These are phyloP conservation scores for Camellia lanceoleosa DNA, from an alignment of 148 eudicot genomes.

Conservation along the genomic window DNA sequence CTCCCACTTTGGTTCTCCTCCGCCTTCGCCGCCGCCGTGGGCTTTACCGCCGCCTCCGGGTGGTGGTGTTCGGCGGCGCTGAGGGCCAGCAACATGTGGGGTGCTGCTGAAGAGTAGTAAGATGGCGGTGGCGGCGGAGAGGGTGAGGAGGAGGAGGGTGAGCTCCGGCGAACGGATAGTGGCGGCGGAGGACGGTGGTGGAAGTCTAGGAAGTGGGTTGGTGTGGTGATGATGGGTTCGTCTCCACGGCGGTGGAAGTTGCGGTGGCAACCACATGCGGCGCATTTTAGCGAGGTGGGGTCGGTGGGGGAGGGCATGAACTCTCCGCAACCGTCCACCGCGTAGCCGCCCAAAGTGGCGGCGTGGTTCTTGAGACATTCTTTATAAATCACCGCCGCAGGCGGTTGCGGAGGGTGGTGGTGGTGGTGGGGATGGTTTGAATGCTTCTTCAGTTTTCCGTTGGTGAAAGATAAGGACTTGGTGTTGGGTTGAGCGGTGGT, in stretches of 20 bases:
- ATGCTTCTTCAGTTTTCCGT: constrained; percentile 24
- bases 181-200: constrained; percentile 17
- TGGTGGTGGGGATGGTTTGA: constrained; percentile 5
- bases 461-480: constrained; percentile 23
- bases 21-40: constrained; percentile 15
- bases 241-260: constrained; percentile 78
- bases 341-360: constrained; percentile 74
- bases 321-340: constrained; percentile 84
- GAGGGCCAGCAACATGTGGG: constrained; percentile 19
- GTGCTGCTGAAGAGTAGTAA: constrained; percentile 4
- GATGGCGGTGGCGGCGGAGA: constrained; percentile 17
- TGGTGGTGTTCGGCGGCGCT: constrained; percentile 10
- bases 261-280: constrained; percentile 88
- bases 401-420: constrained; percentile 14
- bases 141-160: constrained; percentile 26
- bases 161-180: background rate
- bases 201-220: constrained; percentile 28
- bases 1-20: constrained; percentile 12
- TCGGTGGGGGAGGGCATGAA: constrained; percentile 63
- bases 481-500: background rate
- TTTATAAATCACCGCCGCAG: constrained; percentile 38
- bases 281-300: constrained; percentile 61
- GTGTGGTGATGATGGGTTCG: constrained; percentile 31
- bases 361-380: constrained; percentile 85
- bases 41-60: background rate